Evolutionary conservation across 179 eudicot genomes (phyloP).

Genomic region (Beta lomatogona): DNA sequence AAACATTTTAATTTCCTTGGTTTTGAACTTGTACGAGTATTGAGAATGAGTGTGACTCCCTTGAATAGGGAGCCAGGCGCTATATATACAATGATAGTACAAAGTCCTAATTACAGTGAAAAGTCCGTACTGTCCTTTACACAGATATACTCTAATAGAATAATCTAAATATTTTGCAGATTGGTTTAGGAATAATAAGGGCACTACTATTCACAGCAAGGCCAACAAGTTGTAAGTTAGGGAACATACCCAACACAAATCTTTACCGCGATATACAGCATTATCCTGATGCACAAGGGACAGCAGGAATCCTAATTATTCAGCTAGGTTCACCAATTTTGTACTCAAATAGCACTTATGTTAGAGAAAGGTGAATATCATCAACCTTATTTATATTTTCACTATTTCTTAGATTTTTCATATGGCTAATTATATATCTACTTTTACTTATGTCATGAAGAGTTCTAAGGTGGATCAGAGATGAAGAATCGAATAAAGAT

Average conservation of each 20-base stretch:
- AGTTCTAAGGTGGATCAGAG: constrained; percentile 83
- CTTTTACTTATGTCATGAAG: constrained; percentile 35
- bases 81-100: too few relatives aligned
- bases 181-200: constrained; percentile 62
- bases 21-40: too few relatives aligned
- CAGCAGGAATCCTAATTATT: constrained; percentile 58
- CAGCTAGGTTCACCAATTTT: constrained; percentile 85
- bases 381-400: background rate
- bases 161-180: constrained; percentile 33
- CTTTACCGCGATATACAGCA: constrained; percentile 72
- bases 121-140: too few relatives aligned
- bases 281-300: constrained; percentile 55
- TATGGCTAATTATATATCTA: background rate
- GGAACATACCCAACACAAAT: constrained; percentile 51
- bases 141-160: too few relatives aligned
- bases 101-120: too few relatives aligned
- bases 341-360: constrained; percentile 64
- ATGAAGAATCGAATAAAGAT: constrained; percentile 48
- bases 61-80: too few relatives aligned
- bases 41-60: too few relatives aligned
- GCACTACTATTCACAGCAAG: constrained; percentile 80
- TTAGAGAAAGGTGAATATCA: constrained; percentile 65
- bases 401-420: background rate
- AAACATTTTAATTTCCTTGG: too few relatives aligned
- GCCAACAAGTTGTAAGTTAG: constrained; percentile 74